Percentiles rank a stretch among this genome's conserved stretches.
These are phyloP conservation scores for Rosa lucieae DNA, from an alignment of 306 rosid genomes.

Conservation along the genomic window DNA sequence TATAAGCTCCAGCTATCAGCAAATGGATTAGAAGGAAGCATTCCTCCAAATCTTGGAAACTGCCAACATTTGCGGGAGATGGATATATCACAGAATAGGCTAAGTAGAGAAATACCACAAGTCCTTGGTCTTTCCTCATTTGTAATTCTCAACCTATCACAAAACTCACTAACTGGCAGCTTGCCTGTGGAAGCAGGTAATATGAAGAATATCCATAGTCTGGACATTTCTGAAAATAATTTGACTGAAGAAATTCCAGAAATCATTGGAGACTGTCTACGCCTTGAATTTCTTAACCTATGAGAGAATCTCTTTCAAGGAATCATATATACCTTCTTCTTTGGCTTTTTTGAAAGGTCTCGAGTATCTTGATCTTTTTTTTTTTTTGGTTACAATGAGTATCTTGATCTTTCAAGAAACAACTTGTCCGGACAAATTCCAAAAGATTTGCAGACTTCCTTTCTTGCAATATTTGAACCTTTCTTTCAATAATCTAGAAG, in stretches of 20 bases:
- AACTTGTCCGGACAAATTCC: conserved; percentile 36
- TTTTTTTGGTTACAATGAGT: too few relatives aligned
- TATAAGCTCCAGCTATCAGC: background rate
- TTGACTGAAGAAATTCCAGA: background rate
- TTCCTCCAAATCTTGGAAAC: conserved; percentile 32
- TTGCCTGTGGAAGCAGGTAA: background rate
- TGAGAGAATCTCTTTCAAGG: background rate
- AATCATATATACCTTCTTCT: background rate
- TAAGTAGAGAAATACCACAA: background rate
- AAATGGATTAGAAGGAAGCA: conserved; percentile 26
- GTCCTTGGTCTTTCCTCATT: background rate
- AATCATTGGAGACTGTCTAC: background rate
- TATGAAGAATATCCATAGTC: background rate
- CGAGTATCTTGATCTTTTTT: too few relatives aligned
- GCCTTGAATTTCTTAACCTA: background rate
- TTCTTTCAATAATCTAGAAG: conserved; percentile 20
- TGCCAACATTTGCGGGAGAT: background rate
- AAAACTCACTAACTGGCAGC: background rate
- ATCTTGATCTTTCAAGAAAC: background rate
- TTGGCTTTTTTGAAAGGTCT: background rate
- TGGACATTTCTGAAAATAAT: background rate
- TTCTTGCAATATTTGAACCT: conserved; percentile 18
- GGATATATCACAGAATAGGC: conserved; percentile 7
- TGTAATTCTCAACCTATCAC: background rate
- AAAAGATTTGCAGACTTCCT: conserved; percentile 11